Evolutionary conservation across 202 grass and related monocot genomes (phyloP).

Genomic region (Eragrostis tef): DNA sequence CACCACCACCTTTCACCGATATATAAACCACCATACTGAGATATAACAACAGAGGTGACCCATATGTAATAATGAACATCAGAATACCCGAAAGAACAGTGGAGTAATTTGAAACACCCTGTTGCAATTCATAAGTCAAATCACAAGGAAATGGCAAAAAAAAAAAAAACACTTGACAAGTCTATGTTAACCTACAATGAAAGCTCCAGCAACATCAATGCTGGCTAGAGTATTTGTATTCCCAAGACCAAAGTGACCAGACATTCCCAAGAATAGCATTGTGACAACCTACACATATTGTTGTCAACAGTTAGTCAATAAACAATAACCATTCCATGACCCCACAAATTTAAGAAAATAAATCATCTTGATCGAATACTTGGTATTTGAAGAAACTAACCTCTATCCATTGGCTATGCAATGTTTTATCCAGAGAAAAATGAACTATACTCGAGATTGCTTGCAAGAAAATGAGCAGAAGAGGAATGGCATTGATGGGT

Average conservation of each 20-base stretch:
- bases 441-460: slow-evolving; percentile 55
- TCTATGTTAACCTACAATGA: slow-evolving; percentile 71
- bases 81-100: slow-evolving; percentile 71
- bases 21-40: slow-evolving; percentile 70
- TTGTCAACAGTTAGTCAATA: slow-evolving; percentile 12
- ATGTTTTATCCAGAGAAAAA: slow-evolving; percentile 64
- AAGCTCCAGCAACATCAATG: slow-evolving; percentile 91
- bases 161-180: not conserved
- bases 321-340: slow-evolving; percentile 30
- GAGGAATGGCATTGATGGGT: slow-evolving; percentile 75
- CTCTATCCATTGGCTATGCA: slow-evolving; percentile 71
- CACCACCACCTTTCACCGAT: slow-evolving; percentile 46
- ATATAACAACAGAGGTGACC: slow-evolving; percentile 69
- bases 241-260: slow-evolving; percentile 87
- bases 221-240: slow-evolving; percentile 91
- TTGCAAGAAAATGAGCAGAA: slow-evolving; percentile 85
- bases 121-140: slow-evolving; percentile 44
- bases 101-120: slow-evolving; percentile 90
- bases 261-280: slow-evolving; percentile 72
- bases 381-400: slow-evolving; percentile 48
- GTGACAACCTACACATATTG: slow-evolving; percentile 59
- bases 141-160: slow-evolving; percentile 23
- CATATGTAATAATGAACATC: slow-evolving; percentile 94
- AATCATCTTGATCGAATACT: not conserved
- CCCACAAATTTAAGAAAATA: slow-evolving; percentile 27